Conservation (phyloP, 495 filamentous ascomycete genomes). For the Aspergillus heteromorphus region DNA sequence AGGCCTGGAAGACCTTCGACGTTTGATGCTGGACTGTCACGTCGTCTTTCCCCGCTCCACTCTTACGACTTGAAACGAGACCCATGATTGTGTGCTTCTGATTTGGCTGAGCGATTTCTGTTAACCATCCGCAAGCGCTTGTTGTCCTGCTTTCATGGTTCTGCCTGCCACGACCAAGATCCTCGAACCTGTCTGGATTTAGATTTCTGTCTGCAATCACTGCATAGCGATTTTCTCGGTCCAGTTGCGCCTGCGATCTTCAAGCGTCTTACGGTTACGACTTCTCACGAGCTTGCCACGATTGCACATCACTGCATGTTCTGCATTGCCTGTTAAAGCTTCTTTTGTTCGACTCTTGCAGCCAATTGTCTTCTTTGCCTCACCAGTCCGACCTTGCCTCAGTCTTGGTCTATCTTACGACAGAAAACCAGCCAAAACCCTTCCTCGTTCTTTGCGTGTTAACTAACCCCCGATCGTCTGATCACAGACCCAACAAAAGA, state of each 20-base stretch:
- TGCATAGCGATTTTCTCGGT: conserved; percentile 19
- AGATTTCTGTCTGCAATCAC: conserved; percentile 14
- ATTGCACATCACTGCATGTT: conserved; percentile 31
- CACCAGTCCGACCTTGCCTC: conserved; percentile 24
- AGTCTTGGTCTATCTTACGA: conserved; percentile 2
- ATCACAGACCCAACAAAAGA: conserved; percentile 3
- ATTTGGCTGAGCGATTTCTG: conserved; percentile 25
- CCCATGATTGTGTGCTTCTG: conserved; percentile 42
- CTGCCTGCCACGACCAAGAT: conserved; percentile 8
- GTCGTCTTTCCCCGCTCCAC: conserved; percentile 25
- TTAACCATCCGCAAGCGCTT: conserved; percentile 28
- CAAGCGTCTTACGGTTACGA: conserved; percentile 31
- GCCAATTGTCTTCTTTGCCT: conserved; percentile 11
- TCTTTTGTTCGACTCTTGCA: conserved; percentile 19
- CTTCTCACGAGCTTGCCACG: conserved; percentile 32
- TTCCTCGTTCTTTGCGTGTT: conserved; percentile 4
- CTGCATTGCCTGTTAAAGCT: conserved; percentile 22
- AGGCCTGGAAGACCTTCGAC: conserved; percentile 6
- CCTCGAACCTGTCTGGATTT: conserved; percentile 14
- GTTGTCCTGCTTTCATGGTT: conserved; percentile 16
- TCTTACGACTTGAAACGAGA: conserved; percentile 58
- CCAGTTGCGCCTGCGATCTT: conserved; percentile 17
- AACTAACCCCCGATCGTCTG: conserved; percentile 1
- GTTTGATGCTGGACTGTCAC: conserved; percentile 21
- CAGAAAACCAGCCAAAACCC: not conserved